These are phyloP conservation scores for Lentinula boryana DNA, from an alignment of 768 basidiomycete species.

Conservation along the genomic window DNA sequence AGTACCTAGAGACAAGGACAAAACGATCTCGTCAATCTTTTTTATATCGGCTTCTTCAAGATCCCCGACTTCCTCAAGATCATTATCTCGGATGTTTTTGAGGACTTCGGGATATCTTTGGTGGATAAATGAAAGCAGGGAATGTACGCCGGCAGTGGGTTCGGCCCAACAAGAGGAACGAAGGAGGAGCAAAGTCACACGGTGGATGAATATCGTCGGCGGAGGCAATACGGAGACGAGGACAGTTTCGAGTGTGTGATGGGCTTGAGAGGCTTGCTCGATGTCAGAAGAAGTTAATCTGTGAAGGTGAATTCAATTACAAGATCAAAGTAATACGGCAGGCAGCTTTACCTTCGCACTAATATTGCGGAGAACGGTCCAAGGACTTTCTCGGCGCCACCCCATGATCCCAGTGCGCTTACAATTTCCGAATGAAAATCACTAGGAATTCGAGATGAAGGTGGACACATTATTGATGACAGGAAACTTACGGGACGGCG, in stretches of 20 bases:
- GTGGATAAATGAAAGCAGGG: conserved; percentile 50
- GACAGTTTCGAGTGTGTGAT: background rate
- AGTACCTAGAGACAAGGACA: conserved; percentile 51
- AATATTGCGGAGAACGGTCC: conserved; percentile 42
- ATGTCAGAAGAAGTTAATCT: background rate
- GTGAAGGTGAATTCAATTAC: background rate
- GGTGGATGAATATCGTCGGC: background rate
- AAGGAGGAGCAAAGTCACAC: background rate
- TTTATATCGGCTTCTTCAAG: conserved; percentile 31
- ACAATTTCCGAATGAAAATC: background rate
- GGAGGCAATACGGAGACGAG: background rate
- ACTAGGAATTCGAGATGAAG: conserved; percentile 20
- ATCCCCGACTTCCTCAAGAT: conserved; percentile 18
- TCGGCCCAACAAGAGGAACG: background rate
- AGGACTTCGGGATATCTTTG: conserved; percentile 59
- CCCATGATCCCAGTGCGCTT: conserved; percentile 31
- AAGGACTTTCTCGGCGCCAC: conserved; percentile 54
- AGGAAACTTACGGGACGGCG: conserved; percentile 38
- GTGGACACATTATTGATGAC: conserved; percentile 24
- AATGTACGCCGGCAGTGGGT: conserved; percentile 21
- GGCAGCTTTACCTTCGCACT: conserved; percentile 22
- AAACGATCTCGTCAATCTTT: conserved; percentile 44
- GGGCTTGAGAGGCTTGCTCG: background rate
- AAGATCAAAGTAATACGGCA: background rate
- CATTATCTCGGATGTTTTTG: conserved; percentile 29